Conservation (phyloP, 805 yeast genomes). For the Lipomyces yamadae region DNA sequence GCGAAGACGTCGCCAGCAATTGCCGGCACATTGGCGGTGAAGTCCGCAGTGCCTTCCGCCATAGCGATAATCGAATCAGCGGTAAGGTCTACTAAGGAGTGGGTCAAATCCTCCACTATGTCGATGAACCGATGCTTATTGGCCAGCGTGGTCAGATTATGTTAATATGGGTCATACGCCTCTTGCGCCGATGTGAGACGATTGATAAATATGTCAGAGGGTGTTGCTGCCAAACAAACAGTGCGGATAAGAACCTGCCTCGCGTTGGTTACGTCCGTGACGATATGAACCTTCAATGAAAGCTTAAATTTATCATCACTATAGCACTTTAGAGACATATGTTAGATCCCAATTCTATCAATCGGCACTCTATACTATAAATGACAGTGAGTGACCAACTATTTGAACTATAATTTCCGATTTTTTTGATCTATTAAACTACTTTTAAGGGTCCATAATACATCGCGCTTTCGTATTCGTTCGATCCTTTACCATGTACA, state of each 20-base stretch:
- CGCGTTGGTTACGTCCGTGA: too few species aligned
- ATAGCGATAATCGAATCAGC: constrained; percentile 1
- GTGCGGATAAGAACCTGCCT: too few species aligned
- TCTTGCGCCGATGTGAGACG: not conserved
- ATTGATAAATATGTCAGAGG: not conserved
- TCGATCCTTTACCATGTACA: not conserved
- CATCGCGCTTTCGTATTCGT: not conserved
- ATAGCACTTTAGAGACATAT: too few species aligned
- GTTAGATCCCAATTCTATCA: too few species aligned
- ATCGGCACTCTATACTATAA: not conserved
- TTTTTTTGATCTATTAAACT: not conserved
- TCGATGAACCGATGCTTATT: not conserved
- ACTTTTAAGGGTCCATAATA: not conserved
- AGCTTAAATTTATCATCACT: too few species aligned
- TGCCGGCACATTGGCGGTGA: not conserved
- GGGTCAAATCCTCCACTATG: not conserved
- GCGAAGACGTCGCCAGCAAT: not conserved
- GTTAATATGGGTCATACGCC: not conserved
- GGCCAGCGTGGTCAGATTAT: not conserved
- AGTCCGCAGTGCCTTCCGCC: not conserved
- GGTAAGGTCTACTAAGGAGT: not conserved
- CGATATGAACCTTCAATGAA: too few species aligned
- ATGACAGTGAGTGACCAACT: too few species aligned
- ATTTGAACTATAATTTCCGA: not conserved
- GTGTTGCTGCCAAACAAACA: too few species aligned